Evolutionary conservation across 345 rosid genomes (phyloP).

Genomic region (Trapa incisa): DNA sequence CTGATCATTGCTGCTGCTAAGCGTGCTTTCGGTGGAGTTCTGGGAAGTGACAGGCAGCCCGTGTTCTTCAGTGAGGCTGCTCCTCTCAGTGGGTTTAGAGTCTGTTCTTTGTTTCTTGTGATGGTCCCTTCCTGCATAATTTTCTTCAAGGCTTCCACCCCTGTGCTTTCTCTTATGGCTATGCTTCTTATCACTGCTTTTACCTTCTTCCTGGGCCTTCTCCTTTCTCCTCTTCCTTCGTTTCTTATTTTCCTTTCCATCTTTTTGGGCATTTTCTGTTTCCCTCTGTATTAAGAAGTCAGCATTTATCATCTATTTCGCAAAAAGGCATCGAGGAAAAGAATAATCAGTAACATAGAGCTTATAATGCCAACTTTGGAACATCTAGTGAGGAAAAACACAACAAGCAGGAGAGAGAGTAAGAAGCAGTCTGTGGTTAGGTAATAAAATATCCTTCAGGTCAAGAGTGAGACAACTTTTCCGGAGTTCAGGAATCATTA

Average conservation of each 20-base stretch:
- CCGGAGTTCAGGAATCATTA: neutral
- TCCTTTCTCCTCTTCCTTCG: conserved; percentile 20
- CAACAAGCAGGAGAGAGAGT: neutral
- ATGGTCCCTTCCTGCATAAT: conserved; percentile 14
- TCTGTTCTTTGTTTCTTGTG: conserved; percentile 17
- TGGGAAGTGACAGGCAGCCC: conserved; percentile 26
- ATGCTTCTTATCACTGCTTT: conserved; percentile 20
- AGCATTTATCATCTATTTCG: conserved; percentile 16
- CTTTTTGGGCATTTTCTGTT: conserved; percentile 22
- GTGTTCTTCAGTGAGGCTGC: conserved; percentile 23
- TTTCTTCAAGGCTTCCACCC: conserved; percentile 16
- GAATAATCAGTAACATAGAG: neutral
- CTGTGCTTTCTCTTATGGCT: conserved; percentile 26
- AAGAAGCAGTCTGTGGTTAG: neutral
- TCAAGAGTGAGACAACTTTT: neutral
- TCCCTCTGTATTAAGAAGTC: conserved; percentile 25
- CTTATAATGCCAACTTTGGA: neutral
- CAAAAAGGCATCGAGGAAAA: conserved; percentile 1
- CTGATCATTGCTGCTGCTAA: conserved; percentile 22
- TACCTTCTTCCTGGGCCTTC: conserved; percentile 20
- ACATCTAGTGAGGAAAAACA: neutral
- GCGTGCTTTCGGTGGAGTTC: conserved; percentile 16
- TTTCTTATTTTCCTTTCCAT: conserved; percentile 16
- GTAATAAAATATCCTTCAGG: neutral
- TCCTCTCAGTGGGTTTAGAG: conserved; percentile 15